phyloP scores from a whole-genome alignment of 257 asterid species.

The Handroanthus guayacan region DNA sequence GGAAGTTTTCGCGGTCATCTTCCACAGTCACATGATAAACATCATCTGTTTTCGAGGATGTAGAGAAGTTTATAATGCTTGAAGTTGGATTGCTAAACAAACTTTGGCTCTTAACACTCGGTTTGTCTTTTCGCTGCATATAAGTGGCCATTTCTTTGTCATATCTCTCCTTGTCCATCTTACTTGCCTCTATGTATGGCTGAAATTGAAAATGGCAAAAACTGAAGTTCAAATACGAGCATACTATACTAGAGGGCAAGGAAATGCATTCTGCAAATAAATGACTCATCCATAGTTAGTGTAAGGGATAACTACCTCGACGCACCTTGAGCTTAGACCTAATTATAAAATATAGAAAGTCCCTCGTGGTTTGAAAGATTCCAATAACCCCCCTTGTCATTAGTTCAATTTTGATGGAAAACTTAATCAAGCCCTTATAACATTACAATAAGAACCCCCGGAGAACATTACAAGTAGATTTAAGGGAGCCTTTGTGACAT shows the following conservation, averaged over 20 bases:
- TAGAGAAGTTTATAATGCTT: slow-evolving; percentile 42
- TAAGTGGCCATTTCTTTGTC: slow-evolving; percentile 52
- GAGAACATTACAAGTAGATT: no score
- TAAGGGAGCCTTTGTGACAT: no score
- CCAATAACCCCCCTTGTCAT: no score
- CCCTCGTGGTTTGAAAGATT: no score
- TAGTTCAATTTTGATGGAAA: no score
- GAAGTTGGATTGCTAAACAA: slow-evolving; percentile 29
- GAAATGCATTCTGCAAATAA: background rate
- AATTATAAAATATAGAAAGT: no score
- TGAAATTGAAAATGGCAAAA: slow-evolving; percentile 36
- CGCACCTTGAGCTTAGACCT: no score
- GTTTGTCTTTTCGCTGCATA: slow-evolving; percentile 30
- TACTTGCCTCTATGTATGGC: slow-evolving; percentile 72
- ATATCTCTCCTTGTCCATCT: slow-evolving; percentile 70
- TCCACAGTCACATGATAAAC: slow-evolving; percentile 54
- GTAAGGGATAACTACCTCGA: no score
- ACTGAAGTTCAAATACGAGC: slow-evolving; percentile 3
- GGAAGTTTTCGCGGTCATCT: slow-evolving; percentile 25
- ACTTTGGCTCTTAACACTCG: slow-evolving; percentile 30
- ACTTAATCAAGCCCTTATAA: no score
- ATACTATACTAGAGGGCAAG: background rate
- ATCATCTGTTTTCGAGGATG: slow-evolving; percentile 42
- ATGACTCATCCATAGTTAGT: no score
- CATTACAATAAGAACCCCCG: no score